phyloP scores from a whole-genome alignment of 305 asterid species.

The Salvia sclarea region DNA sequence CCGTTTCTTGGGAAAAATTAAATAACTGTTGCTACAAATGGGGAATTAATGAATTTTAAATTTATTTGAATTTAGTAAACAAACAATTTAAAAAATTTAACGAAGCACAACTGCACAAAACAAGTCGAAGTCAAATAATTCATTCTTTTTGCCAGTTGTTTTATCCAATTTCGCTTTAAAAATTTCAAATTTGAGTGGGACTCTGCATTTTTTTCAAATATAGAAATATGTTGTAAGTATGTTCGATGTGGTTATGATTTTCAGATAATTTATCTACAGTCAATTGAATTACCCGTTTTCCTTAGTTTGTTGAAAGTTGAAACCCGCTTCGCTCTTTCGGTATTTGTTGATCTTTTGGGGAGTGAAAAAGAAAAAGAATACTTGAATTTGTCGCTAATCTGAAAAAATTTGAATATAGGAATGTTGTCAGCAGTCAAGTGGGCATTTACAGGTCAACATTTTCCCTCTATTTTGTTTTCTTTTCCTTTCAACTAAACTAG shows the following conservation, averaged over 20 bases:
- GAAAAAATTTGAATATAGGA: slow-evolving; percentile 10
- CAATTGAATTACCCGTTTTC: neutral
- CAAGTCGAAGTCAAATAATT: neutral
- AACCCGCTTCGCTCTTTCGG: neutral
- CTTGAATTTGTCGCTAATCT: slow-evolving; percentile 31
- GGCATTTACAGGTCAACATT: slow-evolving; percentile 41
- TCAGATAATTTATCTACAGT: neutral
- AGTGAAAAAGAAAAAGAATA: neutral
- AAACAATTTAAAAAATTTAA: neutral
- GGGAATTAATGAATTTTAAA: neutral
- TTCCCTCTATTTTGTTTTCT: slow-evolving; percentile 23
- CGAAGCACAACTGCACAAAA: neutral
- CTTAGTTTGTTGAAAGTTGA: slow-evolving; percentile 9
- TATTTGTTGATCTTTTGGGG: no score
- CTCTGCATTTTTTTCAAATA: neutral
- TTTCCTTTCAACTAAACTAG: slow-evolving; percentile 22
- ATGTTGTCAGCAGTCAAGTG: slow-evolving; percentile 31
- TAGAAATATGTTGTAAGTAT: neutral
- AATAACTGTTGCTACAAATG: neutral
- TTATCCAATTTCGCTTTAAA: neutral
- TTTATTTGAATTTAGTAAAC: neutral
- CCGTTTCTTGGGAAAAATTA: neutral
- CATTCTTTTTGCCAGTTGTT: neutral
- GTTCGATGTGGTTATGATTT: neutral
- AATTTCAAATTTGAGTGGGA: neutral